Evolutionary conservation across 129 eudicot genomes (phyloP).

Genomic region (Helianthus tuberosus): DNA sequence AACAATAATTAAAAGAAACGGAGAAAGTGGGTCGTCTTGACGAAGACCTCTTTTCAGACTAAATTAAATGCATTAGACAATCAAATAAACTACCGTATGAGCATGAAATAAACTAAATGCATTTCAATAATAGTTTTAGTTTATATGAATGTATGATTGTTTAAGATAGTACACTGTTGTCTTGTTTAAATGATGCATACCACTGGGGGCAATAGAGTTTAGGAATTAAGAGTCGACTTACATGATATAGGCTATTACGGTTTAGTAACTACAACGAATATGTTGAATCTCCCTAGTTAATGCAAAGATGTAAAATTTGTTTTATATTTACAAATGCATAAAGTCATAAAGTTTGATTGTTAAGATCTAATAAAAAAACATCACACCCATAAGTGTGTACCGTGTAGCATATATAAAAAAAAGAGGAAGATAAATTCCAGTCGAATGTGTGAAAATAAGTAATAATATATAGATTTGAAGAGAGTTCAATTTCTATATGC

Average conservation of each 20-base stretch:
- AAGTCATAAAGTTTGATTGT: neutral
- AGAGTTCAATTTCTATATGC: neutral
- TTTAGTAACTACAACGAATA: neutral
- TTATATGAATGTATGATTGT: neutral
- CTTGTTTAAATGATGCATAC: neutral
- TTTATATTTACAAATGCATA: neutral
- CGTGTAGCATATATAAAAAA: neutral
- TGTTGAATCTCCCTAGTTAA: neutral
- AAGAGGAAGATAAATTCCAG: neutral
- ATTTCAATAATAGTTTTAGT: neutral
- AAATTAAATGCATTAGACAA: too few relatives aligned
- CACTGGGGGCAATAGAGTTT: neutral
- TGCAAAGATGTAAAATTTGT: neutral
- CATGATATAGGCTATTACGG: neutral
- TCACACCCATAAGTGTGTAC: neutral
- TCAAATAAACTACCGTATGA: too few relatives aligned
- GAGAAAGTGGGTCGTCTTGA: too few relatives aligned
- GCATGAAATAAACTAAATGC: too few relatives aligned
- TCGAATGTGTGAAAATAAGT: neutral
- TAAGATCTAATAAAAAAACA: neutral
- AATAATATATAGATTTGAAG: neutral
- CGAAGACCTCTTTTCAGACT: too few relatives aligned
- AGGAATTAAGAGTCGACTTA: neutral
- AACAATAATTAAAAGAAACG: too few relatives aligned
- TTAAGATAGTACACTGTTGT: neutral